phyloP scores from a whole-genome alignment of 2,329 filamentous ascomycete species.

The Periconia macrospinosa region DNA sequence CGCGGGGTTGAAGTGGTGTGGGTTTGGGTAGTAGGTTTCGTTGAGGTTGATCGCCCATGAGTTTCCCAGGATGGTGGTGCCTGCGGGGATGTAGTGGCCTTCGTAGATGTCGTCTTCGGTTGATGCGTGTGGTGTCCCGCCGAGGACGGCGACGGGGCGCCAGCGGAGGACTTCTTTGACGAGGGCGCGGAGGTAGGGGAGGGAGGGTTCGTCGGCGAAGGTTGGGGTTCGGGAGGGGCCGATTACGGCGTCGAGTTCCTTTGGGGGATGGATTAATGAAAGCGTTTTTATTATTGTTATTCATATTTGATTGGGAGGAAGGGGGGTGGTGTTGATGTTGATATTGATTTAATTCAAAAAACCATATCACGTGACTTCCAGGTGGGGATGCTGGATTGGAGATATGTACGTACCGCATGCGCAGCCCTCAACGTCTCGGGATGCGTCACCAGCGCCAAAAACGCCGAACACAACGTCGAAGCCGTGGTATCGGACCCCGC shows the following conservation, averaged over 20 bases:
- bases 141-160: slow-evolving; percentile 46
- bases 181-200: slow-evolving; percentile 45
- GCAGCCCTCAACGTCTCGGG: slow-evolving; percentile 48
- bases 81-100: slow-evolving; percentile 53
- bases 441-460: slow-evolving; percentile 53
- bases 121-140: slow-evolving; percentile 52
- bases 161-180: slow-evolving; percentile 42
- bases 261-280: background rate
- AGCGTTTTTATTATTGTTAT: no score
- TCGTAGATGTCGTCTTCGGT: slow-evolving; percentile 54
- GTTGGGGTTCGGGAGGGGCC: slow-evolving; percentile 33
- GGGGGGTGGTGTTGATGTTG: no score
- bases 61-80: slow-evolving; percentile 50
- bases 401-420: slow-evolving; percentile 22
- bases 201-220: slow-evolving; percentile 40
- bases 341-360: no score
- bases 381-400: background rate
- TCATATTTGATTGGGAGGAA: background rate
- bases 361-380: no score
- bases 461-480: slow-evolving; percentile 51
- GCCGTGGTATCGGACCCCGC: slow-evolving; percentile 57
- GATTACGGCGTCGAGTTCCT: slow-evolving; percentile 43
- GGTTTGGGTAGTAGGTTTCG: slow-evolving; percentile 43
- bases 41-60: slow-evolving; percentile 50
- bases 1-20: slow-evolving; percentile 45